Evolutionary conservation across 129 eudicot genomes (phyloP), one percentile per base, ranked within the genome.

Genomic region (Flaveria brownii): DNA sequence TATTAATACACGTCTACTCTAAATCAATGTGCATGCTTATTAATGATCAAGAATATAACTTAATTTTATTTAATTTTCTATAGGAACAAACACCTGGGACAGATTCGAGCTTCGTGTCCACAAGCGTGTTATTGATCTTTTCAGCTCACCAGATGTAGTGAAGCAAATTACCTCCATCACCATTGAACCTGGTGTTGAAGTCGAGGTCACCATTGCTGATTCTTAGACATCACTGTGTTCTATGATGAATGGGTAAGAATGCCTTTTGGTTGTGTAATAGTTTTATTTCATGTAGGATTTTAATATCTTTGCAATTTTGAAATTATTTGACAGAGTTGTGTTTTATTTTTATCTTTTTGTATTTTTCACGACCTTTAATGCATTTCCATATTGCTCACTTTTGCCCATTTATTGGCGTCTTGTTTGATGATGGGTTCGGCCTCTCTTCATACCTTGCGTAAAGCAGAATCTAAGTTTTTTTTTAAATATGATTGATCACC

Each of bases 111-210:
- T 93, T 23, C 88, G 98, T 30, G 87, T 93, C 13, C 98, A 93
- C 96, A 93, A 93, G 80, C 89, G 98, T 5, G 96, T 93, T 49
- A 93, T 93, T n/a, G 98, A 93, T 70, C 98, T 93, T 7, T 93
- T 93, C 84, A 90, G 96, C 82, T 88, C 95, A 22, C 98, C 98
- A 1, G 98, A 90, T 20, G 98, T 88, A 17, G 98, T 93, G 11
- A 92, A 92, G 90, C 93, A 89, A 78, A 92, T 92, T 72, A 92
- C 98, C 69, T 92, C 98, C 12, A 92, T 92, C 74, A 86, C 94
- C 42, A 92, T 90, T 56, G 96, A 92, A 80, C 98, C 96, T 33
- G 96, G 92, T 84, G 96, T 93, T 8, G 96, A 93, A 87, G 98
- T 90, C 61, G 96, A 93, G 85, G 95, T 93, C 56, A 88, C 98